Evolutionary conservation across 768 basidiomycete species (phyloP), one percentile per base, ranked within the genome.

Genomic region (Serendipita sp.): DNA sequence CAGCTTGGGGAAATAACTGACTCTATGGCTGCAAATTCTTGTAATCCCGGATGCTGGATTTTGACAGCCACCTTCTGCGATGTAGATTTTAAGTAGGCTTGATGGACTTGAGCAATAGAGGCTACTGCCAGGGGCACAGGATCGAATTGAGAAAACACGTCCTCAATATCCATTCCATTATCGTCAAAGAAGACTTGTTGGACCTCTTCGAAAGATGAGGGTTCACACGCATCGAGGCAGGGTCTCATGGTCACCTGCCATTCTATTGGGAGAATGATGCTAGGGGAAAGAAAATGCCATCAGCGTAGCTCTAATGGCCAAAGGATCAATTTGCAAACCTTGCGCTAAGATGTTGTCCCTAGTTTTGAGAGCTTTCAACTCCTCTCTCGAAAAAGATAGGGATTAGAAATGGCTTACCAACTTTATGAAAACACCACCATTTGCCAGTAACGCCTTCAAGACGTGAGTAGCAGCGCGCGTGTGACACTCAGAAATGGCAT

Each of bases 71-170:
- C 92, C 62, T 75, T 74, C 71, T 79, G 78, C 2, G 90, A 88
- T 3, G 86, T 83, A 53, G 81, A 76, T 60, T 81, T 80, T 65
- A 90, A 83, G 14, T 73, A 80, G 2, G 84, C 96, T 20, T 86
- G 80, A 72, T 98, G 96, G 16, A 98, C 96, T 72, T 99, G 96
- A 3, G 96, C 96, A 41, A 97, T 74, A 68, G 91, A 95, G 13
- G 96, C 96, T 16, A 97, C 92, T 2, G 96, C 96, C 48, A 98
- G 89, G 4, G 96, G 96, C 17, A 77, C 75, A 3, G 83, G 83
- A 67, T 96, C 84, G 69, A 98, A 95, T 64, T 90, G 82, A 13
- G 82, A 81, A 68, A 98, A 97, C 33, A 92, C 72, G 20, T 88
- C 86, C 1, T 78, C 75, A 41, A 96, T 79, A 0, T 82, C 76